Base-by-base conservation (phyloP, 2,329 filamentous ascomycete genomes). In the Plenodomus tracheiphilus region DNA sequence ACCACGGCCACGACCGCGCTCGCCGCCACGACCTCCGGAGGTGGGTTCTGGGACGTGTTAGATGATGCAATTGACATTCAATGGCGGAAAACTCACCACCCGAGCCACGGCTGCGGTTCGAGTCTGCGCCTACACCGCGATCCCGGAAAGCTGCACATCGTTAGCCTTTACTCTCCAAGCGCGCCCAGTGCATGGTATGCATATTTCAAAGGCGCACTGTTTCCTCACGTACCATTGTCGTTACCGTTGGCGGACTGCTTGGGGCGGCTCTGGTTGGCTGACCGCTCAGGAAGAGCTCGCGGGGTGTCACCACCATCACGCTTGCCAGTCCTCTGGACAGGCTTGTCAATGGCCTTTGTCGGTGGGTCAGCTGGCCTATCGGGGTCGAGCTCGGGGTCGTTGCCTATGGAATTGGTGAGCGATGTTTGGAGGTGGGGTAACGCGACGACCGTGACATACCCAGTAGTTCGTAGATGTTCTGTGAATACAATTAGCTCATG, bases 391-490 rank as follows among this genome's bases (percentile, higher is more conserved):
- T 87, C 85, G 64, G 81, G 83, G 74, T 87, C 84, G 76, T 87
- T 87, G 75, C 85, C 85, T 86, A 74, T 62, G 57, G 54, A 60
- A 61, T 64, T 41, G 18, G 43, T 66, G 56, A 64, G 62, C 48
- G 44, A 41, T 52, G 51, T 52, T 60, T 41, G 39, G 41, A 49
- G 39, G 39, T 22, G 39, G 40, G 28, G 40, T 47, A 35, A 22
- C 17, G 36, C 43, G 44, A 42, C 36, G 47, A 47, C 43, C 28
- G 44, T 34, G 41, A 62, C 72, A 63, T 96, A 97, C 94, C 93
- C 84, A 99, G 91, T 81, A 96, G 87, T 85, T 94, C 93, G 85
- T 89, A 97, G 74, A 89, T 87, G 85, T 99, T 99, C 94, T 97
- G 63, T 41, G 48, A 53, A 46, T 40, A 40, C 53, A 53, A 64